phyloP scores from a whole-genome alignment of 805 yeast species.

The Yamadazyma scolyti region DNA sequence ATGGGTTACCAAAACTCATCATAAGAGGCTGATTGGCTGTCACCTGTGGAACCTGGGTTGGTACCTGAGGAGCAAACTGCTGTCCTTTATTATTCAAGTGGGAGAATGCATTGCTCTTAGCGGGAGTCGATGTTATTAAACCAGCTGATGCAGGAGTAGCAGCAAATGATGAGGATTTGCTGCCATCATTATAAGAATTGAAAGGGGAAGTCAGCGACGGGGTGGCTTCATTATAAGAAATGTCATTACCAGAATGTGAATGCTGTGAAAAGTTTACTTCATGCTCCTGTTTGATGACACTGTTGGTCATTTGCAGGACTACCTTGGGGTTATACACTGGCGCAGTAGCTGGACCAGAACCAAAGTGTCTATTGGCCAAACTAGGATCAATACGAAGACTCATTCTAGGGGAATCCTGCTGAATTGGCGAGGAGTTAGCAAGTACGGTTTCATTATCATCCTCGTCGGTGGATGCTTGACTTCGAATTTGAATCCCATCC shows the following conservation, averaged over 20 bases:
- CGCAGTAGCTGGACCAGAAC: conserved; percentile 29
- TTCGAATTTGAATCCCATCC: neutral
- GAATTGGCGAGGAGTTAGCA: conserved; percentile 38
- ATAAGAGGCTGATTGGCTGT: no score
- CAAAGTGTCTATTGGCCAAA: conserved; percentile 8
- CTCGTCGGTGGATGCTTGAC: conserved; percentile 2
- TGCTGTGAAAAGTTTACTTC: no score
- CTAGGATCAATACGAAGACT: conserved; percentile 16
- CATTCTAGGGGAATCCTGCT: conserved; percentile 8
- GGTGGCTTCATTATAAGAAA: no score
- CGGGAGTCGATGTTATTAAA: conserved; percentile 14
- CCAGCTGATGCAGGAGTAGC: conserved; percentile 7
- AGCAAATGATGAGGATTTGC: conserved; percentile 1
- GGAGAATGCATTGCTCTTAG: conserved; percentile 1
- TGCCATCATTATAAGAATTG: conserved; percentile 5
- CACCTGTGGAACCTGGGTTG: conserved; percentile 1
- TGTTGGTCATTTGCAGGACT: conserved; percentile 13
- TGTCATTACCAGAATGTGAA: neutral
- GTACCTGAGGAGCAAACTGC: neutral
- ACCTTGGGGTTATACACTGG: conserved; percentile 31
- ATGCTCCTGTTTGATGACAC: conserved; percentile 1
- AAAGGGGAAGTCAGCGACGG: conserved; percentile 5
- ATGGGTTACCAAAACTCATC: no score
- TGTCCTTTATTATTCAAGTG: neutral
- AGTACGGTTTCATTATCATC: conserved; percentile 39